Evolutionary conservation across 352 stramenopile species (phyloP).

Genomic region (Phytopythium ostracodes): DNA sequence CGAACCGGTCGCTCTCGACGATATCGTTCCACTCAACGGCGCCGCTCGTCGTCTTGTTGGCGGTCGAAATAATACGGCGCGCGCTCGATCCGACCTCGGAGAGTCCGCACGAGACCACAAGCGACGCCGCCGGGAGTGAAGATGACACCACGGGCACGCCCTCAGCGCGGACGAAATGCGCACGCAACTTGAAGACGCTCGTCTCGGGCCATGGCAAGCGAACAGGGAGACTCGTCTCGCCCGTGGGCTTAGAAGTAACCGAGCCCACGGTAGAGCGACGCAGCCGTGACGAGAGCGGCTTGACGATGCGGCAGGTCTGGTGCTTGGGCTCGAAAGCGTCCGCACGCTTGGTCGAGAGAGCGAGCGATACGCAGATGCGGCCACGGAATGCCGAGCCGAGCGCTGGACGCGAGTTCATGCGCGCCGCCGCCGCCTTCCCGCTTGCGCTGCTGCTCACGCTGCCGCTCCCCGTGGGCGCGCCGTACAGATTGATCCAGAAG

Average conservation of each 20-base stretch:
- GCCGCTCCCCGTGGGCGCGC: conserved; percentile 45
- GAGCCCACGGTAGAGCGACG: neutral
- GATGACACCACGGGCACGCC: conserved; percentile 38
- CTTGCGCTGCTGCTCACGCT: conserved; percentile 16
- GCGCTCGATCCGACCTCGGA: conserved; percentile 39
- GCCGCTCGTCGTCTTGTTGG: conserved; percentile 14
- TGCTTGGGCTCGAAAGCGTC: conserved; percentile 63
- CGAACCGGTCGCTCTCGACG: conserved; percentile 63
- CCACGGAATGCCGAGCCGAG: conserved; percentile 76
- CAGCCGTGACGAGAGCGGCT: neutral
- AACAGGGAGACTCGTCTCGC: neutral
- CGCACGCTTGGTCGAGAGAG: conserved; percentile 45
- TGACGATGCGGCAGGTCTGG: conserved; percentile 44
- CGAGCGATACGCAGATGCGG: conserved; percentile 61
- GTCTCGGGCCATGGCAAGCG: conserved; percentile 49
- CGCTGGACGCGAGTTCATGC: conserved; percentile 60
- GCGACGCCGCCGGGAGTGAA: conserved; percentile 35
- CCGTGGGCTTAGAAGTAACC: neutral
- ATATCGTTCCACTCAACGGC: conserved; percentile 80
- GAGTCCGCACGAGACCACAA: conserved; percentile 54
- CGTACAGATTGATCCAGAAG: conserved; percentile 78
- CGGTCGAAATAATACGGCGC: conserved; percentile 17
- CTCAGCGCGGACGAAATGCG: conserved; percentile 57
- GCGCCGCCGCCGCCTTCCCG: conserved; percentile 22
- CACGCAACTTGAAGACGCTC: conserved; percentile 57